phyloP scores from a whole-genome alignment of 345 rosid species.

The Populus davidiana region DNA sequence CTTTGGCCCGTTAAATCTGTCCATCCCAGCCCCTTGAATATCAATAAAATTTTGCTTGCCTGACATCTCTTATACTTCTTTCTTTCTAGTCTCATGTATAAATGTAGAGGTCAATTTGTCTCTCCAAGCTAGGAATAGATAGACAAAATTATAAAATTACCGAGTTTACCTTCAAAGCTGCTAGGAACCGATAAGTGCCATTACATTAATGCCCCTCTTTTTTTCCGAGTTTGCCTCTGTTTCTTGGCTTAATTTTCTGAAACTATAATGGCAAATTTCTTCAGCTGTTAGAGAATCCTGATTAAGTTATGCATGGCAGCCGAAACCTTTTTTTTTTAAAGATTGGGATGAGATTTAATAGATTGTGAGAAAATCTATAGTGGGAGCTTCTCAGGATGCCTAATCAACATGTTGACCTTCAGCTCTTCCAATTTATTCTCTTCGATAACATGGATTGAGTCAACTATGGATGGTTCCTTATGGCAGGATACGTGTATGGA shows the following conservation, averaged over 20 bases:
- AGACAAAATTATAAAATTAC: neutral
- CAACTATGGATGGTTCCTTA: neutral
- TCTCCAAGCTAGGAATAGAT: neutral
- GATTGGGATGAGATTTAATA: neutral
- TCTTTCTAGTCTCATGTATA: neutral
- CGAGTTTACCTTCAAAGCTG: neutral
- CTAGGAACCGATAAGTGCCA: neutral
- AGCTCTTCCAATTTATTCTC: neutral
- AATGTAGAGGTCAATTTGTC: neutral
- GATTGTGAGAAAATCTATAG: neutral
- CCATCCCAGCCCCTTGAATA: neutral
- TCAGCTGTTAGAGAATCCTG: neutral
- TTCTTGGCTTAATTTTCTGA: neutral
- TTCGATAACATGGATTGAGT: neutral
- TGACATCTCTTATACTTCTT: neutral
- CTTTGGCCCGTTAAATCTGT: neutral
- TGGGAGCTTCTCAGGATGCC: neutral
- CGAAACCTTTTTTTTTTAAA: neutral
- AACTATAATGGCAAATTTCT: neutral
- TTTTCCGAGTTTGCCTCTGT: neutral
- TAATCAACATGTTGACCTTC: neutral
- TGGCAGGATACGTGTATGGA: constrained; percentile 38
- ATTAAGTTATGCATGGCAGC: neutral
- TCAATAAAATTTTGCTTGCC: neutral
- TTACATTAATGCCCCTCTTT: neutral